Evolutionary conservation across 2,329 filamentous ascomycete species (phyloP).

Genomic region (Colletotrichum sp.): DNA sequence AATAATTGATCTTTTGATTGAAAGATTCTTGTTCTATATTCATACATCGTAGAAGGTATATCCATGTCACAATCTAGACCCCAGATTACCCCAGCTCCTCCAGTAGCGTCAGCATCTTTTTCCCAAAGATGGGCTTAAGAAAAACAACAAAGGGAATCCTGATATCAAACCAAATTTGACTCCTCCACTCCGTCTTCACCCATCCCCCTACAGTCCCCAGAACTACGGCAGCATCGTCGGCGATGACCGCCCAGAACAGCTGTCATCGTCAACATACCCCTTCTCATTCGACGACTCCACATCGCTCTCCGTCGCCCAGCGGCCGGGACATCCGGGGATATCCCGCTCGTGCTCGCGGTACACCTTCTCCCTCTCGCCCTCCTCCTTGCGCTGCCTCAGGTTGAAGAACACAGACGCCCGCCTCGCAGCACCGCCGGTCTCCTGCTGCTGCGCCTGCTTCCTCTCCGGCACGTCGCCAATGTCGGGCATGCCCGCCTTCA

Average conservation of each 20-base stretch:
- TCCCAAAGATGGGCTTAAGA: neutral
- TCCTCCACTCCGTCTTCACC: neutral
- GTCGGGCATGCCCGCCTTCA: conserved; percentile 20
- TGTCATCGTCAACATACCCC: conserved; percentile 18
- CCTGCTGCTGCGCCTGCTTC: neutral
- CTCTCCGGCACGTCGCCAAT: neutral
- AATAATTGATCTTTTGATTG: neutral
- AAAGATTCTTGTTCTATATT: conserved; percentile 14
- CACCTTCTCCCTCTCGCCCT: conserved; percentile 11
- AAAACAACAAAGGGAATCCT: neutral
- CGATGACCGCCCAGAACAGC: conserved; percentile 16
- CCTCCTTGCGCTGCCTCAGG: conserved; percentile 12
- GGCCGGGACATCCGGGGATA: conserved; percentile 18
- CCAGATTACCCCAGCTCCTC: neutral
- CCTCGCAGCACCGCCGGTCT: neutral
- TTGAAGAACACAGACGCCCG: conserved; percentile 5
- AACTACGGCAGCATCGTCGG: conserved; percentile 3
- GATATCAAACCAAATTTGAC: neutral
- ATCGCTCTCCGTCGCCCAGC: conserved; percentile 20
- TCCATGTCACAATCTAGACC: conserved; percentile 16
- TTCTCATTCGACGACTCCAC: conserved; percentile 20
- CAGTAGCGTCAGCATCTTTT: neutral
- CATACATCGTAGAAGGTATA: conserved; percentile 22
- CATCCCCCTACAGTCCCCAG: rapidly evolving
- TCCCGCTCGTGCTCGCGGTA: conserved; percentile 19